Base-by-base conservation (phyloP, 1,284 basidiomycete species). In the Cerioporus squamosus region DNA sequence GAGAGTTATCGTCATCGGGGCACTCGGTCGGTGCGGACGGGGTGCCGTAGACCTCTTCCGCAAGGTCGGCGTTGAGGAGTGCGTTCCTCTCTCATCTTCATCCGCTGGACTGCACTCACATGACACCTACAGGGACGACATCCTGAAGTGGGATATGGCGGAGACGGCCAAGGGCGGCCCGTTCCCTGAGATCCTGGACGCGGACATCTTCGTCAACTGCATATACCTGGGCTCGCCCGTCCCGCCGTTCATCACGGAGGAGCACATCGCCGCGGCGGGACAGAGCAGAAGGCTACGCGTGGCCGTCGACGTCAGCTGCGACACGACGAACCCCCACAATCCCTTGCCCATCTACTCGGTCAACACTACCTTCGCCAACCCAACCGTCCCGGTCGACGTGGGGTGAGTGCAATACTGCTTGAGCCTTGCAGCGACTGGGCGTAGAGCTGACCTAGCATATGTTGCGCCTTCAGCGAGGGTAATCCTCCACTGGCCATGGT, bases 151-250 rank as follows among this genome's bases (percentile, higher is more conserved):
- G 97, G 97, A 99, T 76, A 82, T 99, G 81, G 89, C 83, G 20
- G 97, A 99, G 80, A 99, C 97, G 6, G 92, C 91, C 68, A 97
- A 96, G 80, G 95, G 96, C 52, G 97, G 97, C 1, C 97, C 97
- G 0, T 99, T 98, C 82, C 79, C 87, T 60, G 96, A 98, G 77
- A 94, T 99, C 63, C 83, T 99, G 45, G 94, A 97, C 67, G 97
- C 95, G 63, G 97, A 99, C 78, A 89, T 99, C 72, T 98, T 99
- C 71, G 88, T 99, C 82, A 99, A 99, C 82, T 99, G 97, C 86
- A 99, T 99, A 76, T 99, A 99, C 78, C 90, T 99, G 59, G 90
- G 87, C 52, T 85, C 90, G 52, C 81, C 86, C 64, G 99, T 99
- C 68, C 94, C 96, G 14, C 84, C 91, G 53, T 99, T 99, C 77